Percentiles rank a stretch among this genome's conserved stretches.
These are phyloP conservation scores for Rheum nobile DNA, from an alignment of 148 eudicot species.

Conservation along the genomic window DNA sequence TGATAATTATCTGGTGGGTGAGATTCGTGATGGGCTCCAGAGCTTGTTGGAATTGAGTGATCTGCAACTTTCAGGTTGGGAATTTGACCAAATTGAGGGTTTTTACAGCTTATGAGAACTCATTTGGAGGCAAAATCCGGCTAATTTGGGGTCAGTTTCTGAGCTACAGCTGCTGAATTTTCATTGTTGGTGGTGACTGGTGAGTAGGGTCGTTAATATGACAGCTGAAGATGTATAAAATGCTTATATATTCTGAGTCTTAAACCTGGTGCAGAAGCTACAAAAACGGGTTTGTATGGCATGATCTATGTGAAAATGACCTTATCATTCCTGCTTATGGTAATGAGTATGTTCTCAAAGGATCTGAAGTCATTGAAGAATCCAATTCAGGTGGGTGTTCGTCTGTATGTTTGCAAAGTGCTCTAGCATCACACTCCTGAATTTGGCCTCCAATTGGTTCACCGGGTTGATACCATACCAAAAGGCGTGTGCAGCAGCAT, in stretches of 20 bases:
- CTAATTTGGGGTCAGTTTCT: slow-evolving; percentile 47
- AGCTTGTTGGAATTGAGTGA: slow-evolving; percentile 50
- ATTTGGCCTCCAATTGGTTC: too few relatives aligned
- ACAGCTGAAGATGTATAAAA: too few relatives aligned
- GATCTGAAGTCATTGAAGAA: too few relatives aligned
- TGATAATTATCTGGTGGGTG: slow-evolving; percentile 48
- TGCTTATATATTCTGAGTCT: too few relatives aligned
- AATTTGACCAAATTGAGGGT: slow-evolving; percentile 55
- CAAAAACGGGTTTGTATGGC: too few relatives aligned
- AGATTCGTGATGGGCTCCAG: slow-evolving; percentile 54
- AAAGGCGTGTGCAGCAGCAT: too few relatives aligned
- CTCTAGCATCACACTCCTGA: slow-evolving; percentile 63
- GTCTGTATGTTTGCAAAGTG: slow-evolving; percentile 66
- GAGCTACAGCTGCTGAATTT: slow-evolving; percentile 59
- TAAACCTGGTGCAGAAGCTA: too few relatives aligned
- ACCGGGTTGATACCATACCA: slow-evolving; percentile 68
- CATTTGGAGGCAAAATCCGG: slow-evolving; percentile 56
- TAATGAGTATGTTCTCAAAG: too few relatives aligned
- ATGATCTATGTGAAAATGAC: too few relatives aligned
- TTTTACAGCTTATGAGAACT: slow-evolving; percentile 85
- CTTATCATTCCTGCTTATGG: too few relatives aligned
- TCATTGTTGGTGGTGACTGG: slow-evolving; percentile 57
- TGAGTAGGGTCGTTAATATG: too few relatives aligned
- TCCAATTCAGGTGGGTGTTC: too few relatives aligned
- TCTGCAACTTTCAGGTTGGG: slow-evolving; percentile 67